Evolutionary conservation across 164 flowering plant species (phyloP), one percentile per base, ranked within the genome.

Genomic region (Nymphaea colorata): DNA sequence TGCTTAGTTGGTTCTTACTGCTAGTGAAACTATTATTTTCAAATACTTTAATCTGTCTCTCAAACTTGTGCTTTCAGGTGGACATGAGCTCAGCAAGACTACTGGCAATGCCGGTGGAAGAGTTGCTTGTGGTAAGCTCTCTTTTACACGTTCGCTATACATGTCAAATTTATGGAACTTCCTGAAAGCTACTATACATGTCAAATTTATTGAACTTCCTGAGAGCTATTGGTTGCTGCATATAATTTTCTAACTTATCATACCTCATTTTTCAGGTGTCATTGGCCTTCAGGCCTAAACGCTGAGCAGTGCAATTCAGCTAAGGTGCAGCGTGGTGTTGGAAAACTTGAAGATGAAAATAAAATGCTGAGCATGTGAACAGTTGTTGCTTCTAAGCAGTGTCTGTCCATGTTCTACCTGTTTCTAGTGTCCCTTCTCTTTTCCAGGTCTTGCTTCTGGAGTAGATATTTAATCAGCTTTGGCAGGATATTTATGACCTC

Each of bases 21-120:
- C 12, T 12, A 47, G 11, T 47, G 4, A 4, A 47, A 6, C 55
- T 4, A 47, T 2, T 6, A 3, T 6, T 12, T 47, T 47, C 12
- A 12, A 47, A 47, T 47, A 47, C 55, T 47, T 47, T 7, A 6
- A 47, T 47, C 55, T 47, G 11, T 47, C 11, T 6, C 3, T 47
- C 4, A 6, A 12, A 47, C 11, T 47, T 47, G 55, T 47, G 55
- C 55, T 47, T 75, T 65, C 80, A 92, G 98, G 98, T 5, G 96
- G 96, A 42, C 96, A 90, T 78, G 96, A 92, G 71, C 96, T 92
- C 68, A 92, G 98, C 89, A 83, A 83, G 75, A 73, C 75, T 76
- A 92, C 98, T 62, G 98, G 98, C 71, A 92, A 92, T 83, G 96
- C 98, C 73, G 96, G 96, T 68, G 98, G 90, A 70, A 79, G 98